These are phyloP conservation scores for Didymellaceae sp. DNA, from an alignment of 2,329 filamentous ascomycete genomes.

Conservation along the genomic window DNA sequence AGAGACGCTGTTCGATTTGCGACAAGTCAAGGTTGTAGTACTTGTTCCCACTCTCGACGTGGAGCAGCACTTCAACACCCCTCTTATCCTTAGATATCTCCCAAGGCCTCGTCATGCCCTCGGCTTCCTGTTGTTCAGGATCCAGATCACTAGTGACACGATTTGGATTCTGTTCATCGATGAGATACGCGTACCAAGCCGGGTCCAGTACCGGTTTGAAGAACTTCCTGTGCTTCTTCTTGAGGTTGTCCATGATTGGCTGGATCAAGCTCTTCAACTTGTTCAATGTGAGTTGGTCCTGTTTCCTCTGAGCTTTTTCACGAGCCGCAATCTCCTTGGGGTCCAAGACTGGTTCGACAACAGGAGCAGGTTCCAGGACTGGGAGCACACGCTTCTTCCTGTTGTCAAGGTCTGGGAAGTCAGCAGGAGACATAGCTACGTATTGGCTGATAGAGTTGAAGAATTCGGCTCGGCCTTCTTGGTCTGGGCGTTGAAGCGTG, in stretches of 20 bases:
- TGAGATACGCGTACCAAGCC: conserved; percentile 77
- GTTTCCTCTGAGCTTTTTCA: conserved; percentile 77
- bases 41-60: conserved; percentile 79
- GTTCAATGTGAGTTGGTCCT: conserved; percentile 84
- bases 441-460: conserved; percentile 78
- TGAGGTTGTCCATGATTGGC: conserved; percentile 97
- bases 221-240: conserved; percentile 87
- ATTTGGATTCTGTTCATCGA: conserved; percentile 80
- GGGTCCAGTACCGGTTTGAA: conserved; percentile 77
- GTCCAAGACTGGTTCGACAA: conserved; percentile 60
- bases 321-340: conserved; percentile 74
- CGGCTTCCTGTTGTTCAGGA: conserved; percentile 60
- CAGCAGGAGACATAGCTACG: conserved; percentile 76
- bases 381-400: conserved; percentile 87
- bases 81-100: conserved; percentile 81
- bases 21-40: conserved; percentile 95
- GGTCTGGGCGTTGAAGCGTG: conserved; percentile 70
- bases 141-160: conserved; percentile 66
- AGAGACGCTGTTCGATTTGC: conserved; percentile 93
- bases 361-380: conserved; percentile 73
- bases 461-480: conserved; percentile 75
- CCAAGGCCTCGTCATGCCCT: conserved; percentile 71
- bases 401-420: conserved; percentile 86
- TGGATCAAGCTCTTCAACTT: conserved; percentile 87
- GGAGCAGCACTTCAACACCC: conserved; percentile 76